Conservation (phyloP, 192 early-diverging fungal genomes). For the Helicostylum pulchrum region DNA sequence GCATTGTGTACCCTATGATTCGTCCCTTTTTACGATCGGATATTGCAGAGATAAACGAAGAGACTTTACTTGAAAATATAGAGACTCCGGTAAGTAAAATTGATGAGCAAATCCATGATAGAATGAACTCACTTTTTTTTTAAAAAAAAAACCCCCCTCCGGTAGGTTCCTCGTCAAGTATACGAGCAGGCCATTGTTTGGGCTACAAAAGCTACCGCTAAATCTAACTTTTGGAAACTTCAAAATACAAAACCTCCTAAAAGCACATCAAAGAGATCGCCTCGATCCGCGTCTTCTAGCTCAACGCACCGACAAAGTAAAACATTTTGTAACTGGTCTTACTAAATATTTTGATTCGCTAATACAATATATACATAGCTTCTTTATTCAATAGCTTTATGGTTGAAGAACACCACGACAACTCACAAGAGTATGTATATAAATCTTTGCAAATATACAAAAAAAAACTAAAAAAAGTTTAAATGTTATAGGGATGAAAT, state of each 20-base stretch:
- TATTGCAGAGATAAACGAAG: conserved; percentile 61
- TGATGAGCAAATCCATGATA: neutral
- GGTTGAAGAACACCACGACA: conserved; percentile 27
- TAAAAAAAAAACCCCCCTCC: too few species aligned
- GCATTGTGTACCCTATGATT: conserved; percentile 71
- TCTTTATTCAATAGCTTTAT: conserved; percentile 32
- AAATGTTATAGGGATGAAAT: conserved; percentile 43
- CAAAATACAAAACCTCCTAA: conserved; percentile 38
- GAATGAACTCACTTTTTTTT: conserved; percentile 6
- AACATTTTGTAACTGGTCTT: neutral
- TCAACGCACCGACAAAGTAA: conserved; percentile 12
- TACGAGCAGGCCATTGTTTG: conserved; percentile 59
- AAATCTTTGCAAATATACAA: neutral
- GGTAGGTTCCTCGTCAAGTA: conserved; percentile 50
- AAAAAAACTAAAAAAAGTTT: neutral
- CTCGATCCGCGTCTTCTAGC: neutral
- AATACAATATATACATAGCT: conserved; percentile 3
- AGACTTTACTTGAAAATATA: conserved; percentile 59
- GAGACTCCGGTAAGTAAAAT: conserved; percentile 56
- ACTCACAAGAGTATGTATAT: conserved; percentile 48
- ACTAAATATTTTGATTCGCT: neutral
- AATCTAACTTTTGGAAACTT: conserved; percentile 52
- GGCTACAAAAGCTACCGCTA: conserved; percentile 43
- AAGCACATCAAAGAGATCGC: conserved; percentile 4
- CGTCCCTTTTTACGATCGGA: conserved; percentile 66